phyloP scores from a whole-genome alignment of 176 grass and related monocot genomes.

The Phoenix roebelenii region DNA sequence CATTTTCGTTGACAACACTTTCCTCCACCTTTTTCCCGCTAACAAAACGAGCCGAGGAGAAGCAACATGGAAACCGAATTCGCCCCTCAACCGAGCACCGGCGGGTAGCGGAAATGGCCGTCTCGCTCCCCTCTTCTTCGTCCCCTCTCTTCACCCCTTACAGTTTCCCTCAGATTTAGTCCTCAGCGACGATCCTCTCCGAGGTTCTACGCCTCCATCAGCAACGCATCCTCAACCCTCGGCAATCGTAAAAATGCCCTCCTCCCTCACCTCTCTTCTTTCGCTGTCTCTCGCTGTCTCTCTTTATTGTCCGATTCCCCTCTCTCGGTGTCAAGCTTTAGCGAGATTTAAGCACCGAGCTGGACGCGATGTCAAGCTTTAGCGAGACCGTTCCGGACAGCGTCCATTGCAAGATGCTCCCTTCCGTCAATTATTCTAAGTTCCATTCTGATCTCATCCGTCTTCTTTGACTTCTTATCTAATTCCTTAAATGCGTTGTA shows the following conservation, averaged over 20 bases:
- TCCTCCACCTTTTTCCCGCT: too few relatives aligned
- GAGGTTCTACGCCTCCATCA: slow-evolving; percentile 10
- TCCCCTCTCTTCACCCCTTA: slow-evolving; percentile 9
- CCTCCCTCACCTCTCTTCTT: background rate
- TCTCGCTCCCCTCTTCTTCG: slow-evolving; percentile 32
- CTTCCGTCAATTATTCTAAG: slow-evolving; percentile 2
- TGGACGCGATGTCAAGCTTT: slow-evolving; percentile 57
- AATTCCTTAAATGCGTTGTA: slow-evolving; percentile 12
- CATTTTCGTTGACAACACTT: too few relatives aligned
- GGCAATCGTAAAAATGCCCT: background rate
- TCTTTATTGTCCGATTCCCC: background rate
- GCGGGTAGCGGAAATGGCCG: slow-evolving; percentile 20
- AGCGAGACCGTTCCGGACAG: slow-evolving; percentile 86
- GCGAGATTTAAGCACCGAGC: too few relatives aligned
- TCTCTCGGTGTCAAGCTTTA: slow-evolving; percentile 28
- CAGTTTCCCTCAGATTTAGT: background rate
- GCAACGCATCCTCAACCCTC: slow-evolving; percentile 29
- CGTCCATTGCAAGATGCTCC: slow-evolving; percentile 36
- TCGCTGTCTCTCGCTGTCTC: background rate
- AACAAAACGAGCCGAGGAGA: too few relatives aligned
- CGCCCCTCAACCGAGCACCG: too few relatives aligned
- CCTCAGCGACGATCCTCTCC: slow-evolving; percentile 16
- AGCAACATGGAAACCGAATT: too few relatives aligned
- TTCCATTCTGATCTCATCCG: too few relatives aligned
- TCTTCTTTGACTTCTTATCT: too few relatives aligned